Base-by-base conservation (phyloP, 106 monocot species). In the Phalaenopsis equestris region DNA sequence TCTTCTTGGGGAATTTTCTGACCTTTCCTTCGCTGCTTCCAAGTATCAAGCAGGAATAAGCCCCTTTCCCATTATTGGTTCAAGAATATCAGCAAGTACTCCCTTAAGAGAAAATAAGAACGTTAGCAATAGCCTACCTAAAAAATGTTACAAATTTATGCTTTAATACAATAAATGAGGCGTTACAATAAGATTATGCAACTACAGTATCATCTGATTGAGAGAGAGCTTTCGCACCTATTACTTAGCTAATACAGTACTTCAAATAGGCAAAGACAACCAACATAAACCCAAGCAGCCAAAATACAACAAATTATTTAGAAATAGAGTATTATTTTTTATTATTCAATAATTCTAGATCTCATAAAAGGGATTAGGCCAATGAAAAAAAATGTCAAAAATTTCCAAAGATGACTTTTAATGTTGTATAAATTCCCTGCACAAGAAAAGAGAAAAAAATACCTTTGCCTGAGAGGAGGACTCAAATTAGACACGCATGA, bases 41-140 rank as follows among this genome's bases (percentile, higher is more conserved):
- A 99, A 30, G 94, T 99, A 57, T 90, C 94, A 80, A 95, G 99
- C 99, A 86, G 99, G 99, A 83, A 99, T 99, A 65, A 99, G 94
- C 61, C 99, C 99, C 81, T 99, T 99, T 73, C 99, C 98, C 99
- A 99, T 99, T 82, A 99, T 99, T 56, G 99, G 99, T 85, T 99
- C 94, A 81, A 99, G 77, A 58, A 95, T 99, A 82, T 99, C 99
- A 84, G 99, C 92, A 86, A 99, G 99, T 74, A 99, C 95, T 77
- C 99, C 99, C 99, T 99, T 56, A 76, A 72, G 79, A 6, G 68
- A 79, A 43, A 87, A 41, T 56, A 42, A 81, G 56, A 41, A 76
- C 14, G 30, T 76, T 23, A 76, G 48, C n/a, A 76, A 76, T 48
- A 49, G 46, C 19, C 42, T 45, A 1, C 74, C 74, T 5, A 45